phyloP scores from a whole-genome alignment of 1,139 yeast species.

The Petasospora fabianii region DNA sequence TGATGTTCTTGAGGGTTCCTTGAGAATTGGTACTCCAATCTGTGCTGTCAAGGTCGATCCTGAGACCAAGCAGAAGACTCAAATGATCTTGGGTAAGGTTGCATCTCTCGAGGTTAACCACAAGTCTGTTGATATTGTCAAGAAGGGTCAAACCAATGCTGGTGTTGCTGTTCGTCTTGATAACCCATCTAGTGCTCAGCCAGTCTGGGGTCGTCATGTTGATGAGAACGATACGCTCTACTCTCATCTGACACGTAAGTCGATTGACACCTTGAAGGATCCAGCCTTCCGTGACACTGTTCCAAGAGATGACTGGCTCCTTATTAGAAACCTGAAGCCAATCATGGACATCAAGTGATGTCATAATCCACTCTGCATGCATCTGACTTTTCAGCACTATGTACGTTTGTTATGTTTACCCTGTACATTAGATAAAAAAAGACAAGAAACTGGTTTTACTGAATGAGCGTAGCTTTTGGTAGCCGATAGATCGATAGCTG shows the following conservation, averaged over 20 bases:
- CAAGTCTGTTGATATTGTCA: constrained; percentile 71
- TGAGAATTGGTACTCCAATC: constrained; percentile 91
- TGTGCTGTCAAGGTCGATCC: constrained; percentile 93
- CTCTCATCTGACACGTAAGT: constrained; percentile 81
- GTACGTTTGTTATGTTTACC: neutral
- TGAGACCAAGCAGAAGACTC: constrained; percentile 66
- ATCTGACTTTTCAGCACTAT: neutral
- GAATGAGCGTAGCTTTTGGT: too few species aligned
- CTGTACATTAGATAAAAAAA: too few species aligned
- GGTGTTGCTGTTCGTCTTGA: constrained; percentile 99
- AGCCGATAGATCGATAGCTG: too few species aligned
- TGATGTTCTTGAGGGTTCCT: constrained; percentile 87
- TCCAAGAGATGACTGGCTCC: constrained; percentile 91
- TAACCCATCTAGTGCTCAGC: constrained; percentile 87
- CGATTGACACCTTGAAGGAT: constrained; percentile 96
- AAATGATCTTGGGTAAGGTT: constrained; percentile 79
- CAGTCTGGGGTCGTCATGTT: constrained; percentile 98
- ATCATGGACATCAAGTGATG: constrained; percentile 49
- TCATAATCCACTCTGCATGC: neutral
- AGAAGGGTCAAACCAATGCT: constrained; percentile 93
- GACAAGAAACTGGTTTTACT: too few species aligned
- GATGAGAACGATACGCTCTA: constrained; percentile 88
- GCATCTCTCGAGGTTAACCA: constrained; percentile 92
- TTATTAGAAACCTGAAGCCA: constrained; percentile 83
- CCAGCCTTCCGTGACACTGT: constrained; percentile 96